A percentile compares a stretch with the other conserved stretches of the same genome.
Evolutionary conservation across 2,329 filamentous ascomycete species (phyloP).

Genomic region (Sclerotinia trifoliorum): DNA sequence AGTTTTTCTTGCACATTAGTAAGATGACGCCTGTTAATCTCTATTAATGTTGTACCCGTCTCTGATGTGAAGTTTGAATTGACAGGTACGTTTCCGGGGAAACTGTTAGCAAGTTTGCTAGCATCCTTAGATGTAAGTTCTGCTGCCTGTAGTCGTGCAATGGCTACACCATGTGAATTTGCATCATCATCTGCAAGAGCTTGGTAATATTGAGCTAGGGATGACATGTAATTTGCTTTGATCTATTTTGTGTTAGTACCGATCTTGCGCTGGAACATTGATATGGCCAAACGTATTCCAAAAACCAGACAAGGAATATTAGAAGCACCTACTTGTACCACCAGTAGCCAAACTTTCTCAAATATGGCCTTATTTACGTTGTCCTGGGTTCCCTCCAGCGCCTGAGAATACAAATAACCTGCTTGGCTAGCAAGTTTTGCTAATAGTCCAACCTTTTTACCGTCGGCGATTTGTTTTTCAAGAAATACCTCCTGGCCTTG

Average conservation of each 20-base stretch:
- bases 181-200: slow-evolving; percentile 87
- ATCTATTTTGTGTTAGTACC: slow-evolving; percentile 45
- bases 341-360: slow-evolving; percentile 86
- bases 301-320: neutral
- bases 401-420: slow-evolving; percentile 82
- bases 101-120: slow-evolving; percentile 69
- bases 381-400: slow-evolving; percentile 85
- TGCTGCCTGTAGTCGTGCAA: slow-evolving; percentile 78
- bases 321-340: slow-evolving; percentile 64
- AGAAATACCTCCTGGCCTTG: slow-evolving; percentile 97
- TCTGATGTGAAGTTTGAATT: slow-evolving; percentile 83
- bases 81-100: slow-evolving; percentile 75
- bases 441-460: slow-evolving; percentile 87
- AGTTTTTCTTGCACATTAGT: slow-evolving; percentile 79
- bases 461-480: slow-evolving; percentile 90
- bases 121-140: slow-evolving; percentile 79
- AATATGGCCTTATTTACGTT: slow-evolving; percentile 90
- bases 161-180: slow-evolving; percentile 80
- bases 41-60: slow-evolving; percentile 69
- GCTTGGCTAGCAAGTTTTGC: slow-evolving; percentile 93
- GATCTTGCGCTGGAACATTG: neutral
- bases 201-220: slow-evolving; percentile 90
- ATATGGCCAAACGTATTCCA: neutral
- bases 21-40: slow-evolving; percentile 80
- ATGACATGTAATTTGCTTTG: slow-evolving; percentile 80